Conservation (phyloP, 2,329 filamentous ascomycete genomes). For the Xylariaceae sp. region DNA sequence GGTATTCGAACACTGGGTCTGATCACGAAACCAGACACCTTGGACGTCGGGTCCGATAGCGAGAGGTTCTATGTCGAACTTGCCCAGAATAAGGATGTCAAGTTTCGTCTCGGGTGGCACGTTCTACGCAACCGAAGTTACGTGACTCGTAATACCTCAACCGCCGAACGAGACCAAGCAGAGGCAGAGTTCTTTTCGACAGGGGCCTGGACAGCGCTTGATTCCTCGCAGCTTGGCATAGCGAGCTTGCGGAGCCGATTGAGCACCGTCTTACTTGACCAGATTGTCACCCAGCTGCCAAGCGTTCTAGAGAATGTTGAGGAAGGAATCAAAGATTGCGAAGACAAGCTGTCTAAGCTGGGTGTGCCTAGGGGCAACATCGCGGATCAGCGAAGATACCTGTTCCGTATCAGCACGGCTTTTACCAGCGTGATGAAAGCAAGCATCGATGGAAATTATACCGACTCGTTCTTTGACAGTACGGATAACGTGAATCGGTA, state of each 20-base stretch:
- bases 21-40: slow-evolving; percentile 45
- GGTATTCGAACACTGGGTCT: slow-evolving; percentile 45
- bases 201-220: slow-evolving; percentile 15
- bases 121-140: slow-evolving; percentile 41
- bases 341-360: slow-evolving; percentile 23
- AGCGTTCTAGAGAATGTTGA: slow-evolving; percentile 31
- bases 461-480: slow-evolving; percentile 28
- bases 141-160: not conserved
- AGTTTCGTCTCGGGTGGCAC: slow-evolving; percentile 49
- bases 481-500: slow-evolving; percentile 6
- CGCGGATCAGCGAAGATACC: slow-evolving; percentile 28
- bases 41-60: slow-evolving; percentile 34
- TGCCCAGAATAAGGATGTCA: slow-evolving; percentile 42
- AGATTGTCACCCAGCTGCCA: slow-evolving; percentile 32
- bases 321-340: slow-evolving; percentile 24
- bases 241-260: slow-evolving; percentile 26
- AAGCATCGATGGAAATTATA: slow-evolving; percentile 32
- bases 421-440: slow-evolving; percentile 27
- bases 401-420: slow-evolving; percentile 28
- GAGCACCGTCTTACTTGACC: slow-evolving; percentile 22
- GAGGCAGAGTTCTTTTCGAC: slow-evolving; percentile 19
- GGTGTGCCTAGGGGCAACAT: slow-evolving; percentile 24
- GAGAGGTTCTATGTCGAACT: slow-evolving; percentile 39
- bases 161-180: slow-evolving; percentile 4
- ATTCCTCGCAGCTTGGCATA: slow-evolving; percentile 22